Evolutionary conservation across 169 alveolate species (phyloP).

Genomic region (Plasmodium yoelii): DNA sequence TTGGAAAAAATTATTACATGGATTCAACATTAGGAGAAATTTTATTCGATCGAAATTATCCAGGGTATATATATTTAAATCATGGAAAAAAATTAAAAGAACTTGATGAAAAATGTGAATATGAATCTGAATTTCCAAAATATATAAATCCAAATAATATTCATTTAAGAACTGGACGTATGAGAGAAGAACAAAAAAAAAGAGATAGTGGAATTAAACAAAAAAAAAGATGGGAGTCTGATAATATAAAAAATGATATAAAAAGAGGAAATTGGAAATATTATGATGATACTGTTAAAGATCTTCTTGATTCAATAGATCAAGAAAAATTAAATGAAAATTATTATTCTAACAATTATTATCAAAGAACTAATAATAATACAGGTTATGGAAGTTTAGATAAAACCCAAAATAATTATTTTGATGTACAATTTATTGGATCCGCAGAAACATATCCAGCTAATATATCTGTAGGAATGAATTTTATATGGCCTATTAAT

Average conservation of each 20-base stretch:
- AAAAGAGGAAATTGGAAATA: constrained; percentile 85
- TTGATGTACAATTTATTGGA: constrained; percentile 89
- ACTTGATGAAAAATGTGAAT: constrained; percentile 48
- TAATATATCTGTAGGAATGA: constrained; percentile 87
- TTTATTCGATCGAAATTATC: constrained; percentile 57
- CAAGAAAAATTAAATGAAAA: constrained; percentile 77
- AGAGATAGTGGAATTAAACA: constrained; percentile 82
- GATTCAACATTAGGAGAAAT: constrained; percentile 62
- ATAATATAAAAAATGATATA: constrained; percentile 82
- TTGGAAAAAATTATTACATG: constrained; percentile 56
- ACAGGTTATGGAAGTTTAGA: constrained; percentile 86
- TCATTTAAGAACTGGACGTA: constrained; percentile 85
- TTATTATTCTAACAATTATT: constrained; percentile 65
- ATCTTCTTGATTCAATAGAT: constrained; percentile 71
- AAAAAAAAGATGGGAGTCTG: constrained; percentile 83
- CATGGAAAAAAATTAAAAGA: constrained; percentile 73
- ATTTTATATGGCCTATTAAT: constrained; percentile 86
- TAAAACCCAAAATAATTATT: constrained; percentile 83
- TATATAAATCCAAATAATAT: constrained; percentile 83
- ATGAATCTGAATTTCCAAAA: constrained; percentile 77
- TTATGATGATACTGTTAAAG: constrained; percentile 78
- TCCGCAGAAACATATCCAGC: constrained; percentile 87
- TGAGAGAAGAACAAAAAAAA: constrained; percentile 82
- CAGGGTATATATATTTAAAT: constrained; percentile 67
- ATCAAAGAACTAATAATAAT: constrained; percentile 81